Conservation (phyloP, 2,329 filamentous ascomycete genomes). For the Didymella pomorum region DNA sequence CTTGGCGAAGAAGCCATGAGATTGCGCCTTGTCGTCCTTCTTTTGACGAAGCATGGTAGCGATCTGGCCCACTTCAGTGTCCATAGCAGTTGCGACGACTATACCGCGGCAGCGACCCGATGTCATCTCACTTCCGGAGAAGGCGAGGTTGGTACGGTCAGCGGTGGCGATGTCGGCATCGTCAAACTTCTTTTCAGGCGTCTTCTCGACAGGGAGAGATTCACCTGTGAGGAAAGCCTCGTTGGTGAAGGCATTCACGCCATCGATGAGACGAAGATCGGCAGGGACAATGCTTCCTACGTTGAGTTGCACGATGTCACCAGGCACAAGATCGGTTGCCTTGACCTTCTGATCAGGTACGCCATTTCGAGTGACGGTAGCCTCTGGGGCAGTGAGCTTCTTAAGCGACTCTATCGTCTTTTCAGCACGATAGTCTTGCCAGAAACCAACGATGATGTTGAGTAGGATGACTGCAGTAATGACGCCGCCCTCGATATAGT, state of each 20-base stretch:
- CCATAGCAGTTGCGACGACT: conserved; percentile 75
- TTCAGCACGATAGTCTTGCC: conserved; percentile 60
- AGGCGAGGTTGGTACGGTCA: conserved; percentile 75
- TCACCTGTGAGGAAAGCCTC: conserved; percentile 79
- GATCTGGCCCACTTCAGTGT: conserved; percentile 78
- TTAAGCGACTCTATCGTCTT: conserved; percentile 54
- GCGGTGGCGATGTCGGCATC: conserved; percentile 63
- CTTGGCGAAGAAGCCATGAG: conserved; percentile 56
- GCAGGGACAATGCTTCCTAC: conserved; percentile 71
- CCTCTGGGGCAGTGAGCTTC: conserved; percentile 51
- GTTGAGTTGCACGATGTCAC: conserved; percentile 50
- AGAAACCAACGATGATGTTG: conserved; percentile 69
- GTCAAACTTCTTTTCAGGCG: conserved; percentile 62
- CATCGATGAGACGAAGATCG: conserved; percentile 68
- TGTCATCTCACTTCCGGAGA: conserved; percentile 75
- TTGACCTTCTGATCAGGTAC: conserved; percentile 46
- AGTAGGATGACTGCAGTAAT: conserved; percentile 71
- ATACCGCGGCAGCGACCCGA: conserved; percentile 74
- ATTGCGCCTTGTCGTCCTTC: conserved; percentile 58
- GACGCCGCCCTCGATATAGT: conserved; percentile 70
- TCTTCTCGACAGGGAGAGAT: conserved; percentile 73
- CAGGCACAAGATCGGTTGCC: conserved; percentile 50
- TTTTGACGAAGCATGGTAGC: conserved; percentile 71
- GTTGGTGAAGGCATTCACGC: conserved; percentile 78
- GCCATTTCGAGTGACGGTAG: conserved; percentile 50